Conservation (phyloP, 179 eudicot species). For the Nepenthes alata region DNA sequence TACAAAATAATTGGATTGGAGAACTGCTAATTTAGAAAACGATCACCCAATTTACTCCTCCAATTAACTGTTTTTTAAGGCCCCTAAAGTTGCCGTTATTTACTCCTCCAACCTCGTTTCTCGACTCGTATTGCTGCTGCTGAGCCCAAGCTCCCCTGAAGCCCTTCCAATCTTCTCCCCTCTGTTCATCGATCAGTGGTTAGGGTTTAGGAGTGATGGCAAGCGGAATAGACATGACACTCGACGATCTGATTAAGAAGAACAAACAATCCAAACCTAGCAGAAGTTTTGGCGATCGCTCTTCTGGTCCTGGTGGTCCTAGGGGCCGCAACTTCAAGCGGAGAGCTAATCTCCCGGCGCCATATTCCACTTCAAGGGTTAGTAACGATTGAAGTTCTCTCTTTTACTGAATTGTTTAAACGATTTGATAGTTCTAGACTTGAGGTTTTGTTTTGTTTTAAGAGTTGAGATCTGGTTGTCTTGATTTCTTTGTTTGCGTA, state of each 20-base stretch:
- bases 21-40: too few species aligned
- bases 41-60: too few species aligned
- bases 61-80: too few species aligned
- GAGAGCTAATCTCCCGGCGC: slow-evolving; percentile 10
- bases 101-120: too few species aligned
- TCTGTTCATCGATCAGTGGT: background rate
- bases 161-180: background rate
- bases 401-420: background rate
- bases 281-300: slow-evolving; percentile 9
- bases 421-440: too few species aligned
- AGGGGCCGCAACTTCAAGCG: slow-evolving; percentile 12
- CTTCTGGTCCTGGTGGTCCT: slow-evolving; percentile 16
- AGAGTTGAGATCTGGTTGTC: background rate
- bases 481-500: background rate
- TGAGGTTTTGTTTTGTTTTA: background rate
- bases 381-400: slow-evolving; percentile 1
- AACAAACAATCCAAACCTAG: slow-evolving; percentile 23
- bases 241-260: slow-evolving; percentile 36
- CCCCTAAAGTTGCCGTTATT: too few species aligned
- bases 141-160: too few species aligned
- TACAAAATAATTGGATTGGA: too few species aligned
- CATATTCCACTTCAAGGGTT: slow-evolving; percentile 8
- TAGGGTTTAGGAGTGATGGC: slow-evolving; percentile 20
- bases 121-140: too few species aligned
- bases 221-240: slow-evolving; percentile 32